Evolutionary conservation across 768 basidiomycete genomes (phyloP).

Genomic region (Boletus reticuloceps): DNA sequence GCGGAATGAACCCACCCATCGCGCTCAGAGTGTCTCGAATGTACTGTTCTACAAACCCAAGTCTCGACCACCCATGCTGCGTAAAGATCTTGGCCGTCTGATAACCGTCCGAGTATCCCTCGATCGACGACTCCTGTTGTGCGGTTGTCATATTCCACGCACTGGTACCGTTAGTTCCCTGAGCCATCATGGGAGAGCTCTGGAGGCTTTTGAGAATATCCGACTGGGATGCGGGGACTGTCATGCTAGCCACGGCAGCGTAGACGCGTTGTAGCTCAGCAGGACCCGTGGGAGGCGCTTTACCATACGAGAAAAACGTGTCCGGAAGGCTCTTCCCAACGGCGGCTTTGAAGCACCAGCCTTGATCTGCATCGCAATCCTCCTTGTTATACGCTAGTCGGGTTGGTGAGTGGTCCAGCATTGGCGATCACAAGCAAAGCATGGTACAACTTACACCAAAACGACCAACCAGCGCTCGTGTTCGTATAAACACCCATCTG

Average conservation of each 20-base stretch:
- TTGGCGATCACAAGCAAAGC: background rate
- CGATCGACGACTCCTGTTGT: conserved; percentile 15
- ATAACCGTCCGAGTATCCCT: conserved; percentile 63
- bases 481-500: conserved; percentile 60
- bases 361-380: conserved; percentile 52
- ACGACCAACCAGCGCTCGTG: conserved; percentile 60
- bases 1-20: conserved; percentile 4
- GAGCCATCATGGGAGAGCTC: background rate
- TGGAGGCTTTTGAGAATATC: conserved; percentile 11
- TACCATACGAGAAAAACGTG: conserved; percentile 55
- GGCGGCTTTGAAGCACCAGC: conserved; percentile 68
- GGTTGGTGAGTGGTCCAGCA: background rate
- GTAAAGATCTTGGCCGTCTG: conserved; percentile 56
- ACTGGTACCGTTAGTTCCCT: background rate
- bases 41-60: conserved; percentile 64
- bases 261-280: conserved; percentile 21
- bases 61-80: conserved; percentile 41
- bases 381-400: conserved; percentile 58
- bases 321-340: conserved; percentile 55
- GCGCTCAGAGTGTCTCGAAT: conserved; percentile 43
- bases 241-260: conserved; percentile 12
- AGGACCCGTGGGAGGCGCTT: conserved; percentile 21
- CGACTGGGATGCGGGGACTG: conserved; percentile 9
- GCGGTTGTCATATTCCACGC: conserved; percentile 7
- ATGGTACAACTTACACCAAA: conserved; percentile 54